Evolutionary conservation across 768 basidiomycete genomes (phyloP).

Genomic region (Mycena kentingensis): DNA sequence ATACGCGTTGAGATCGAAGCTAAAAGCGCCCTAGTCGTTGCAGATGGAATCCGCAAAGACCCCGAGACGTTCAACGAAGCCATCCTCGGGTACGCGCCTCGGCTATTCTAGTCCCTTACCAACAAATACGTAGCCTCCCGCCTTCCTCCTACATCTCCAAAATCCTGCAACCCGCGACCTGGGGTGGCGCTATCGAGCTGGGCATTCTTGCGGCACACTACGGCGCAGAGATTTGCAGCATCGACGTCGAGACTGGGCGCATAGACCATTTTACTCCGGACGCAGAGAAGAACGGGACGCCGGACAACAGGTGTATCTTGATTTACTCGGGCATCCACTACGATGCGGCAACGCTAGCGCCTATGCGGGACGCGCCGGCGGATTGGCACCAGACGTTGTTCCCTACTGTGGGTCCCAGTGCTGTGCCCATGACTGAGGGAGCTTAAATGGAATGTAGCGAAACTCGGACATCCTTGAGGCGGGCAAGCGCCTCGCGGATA

Average conservation of each 20-base stretch:
- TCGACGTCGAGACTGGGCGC: slow-evolving; percentile 91
- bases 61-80: slow-evolving; percentile 78
- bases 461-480: slow-evolving; percentile 49
- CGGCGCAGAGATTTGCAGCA: slow-evolving; percentile 80
- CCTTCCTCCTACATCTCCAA: slow-evolving; percentile 73
- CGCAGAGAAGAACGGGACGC: slow-evolving; percentile 37
- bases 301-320: slow-evolving; percentile 61
- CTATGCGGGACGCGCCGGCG: slow-evolving; percentile 67
- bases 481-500: slow-evolving; percentile 69
- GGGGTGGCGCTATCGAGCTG: slow-evolving; percentile 97
- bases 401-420: slow-evolving; percentile 48
- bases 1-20: neutral
- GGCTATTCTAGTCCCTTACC: slow-evolving; percentile 7
- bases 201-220: slow-evolving; percentile 82
- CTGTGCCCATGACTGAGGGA: neutral
- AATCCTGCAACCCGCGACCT: slow-evolving; percentile 77
- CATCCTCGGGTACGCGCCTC: slow-evolving; percentile 84
- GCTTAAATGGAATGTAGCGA: neutral
- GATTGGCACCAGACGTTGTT: slow-evolving; percentile 93
- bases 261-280: slow-evolving; percentile 78
- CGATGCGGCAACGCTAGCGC: slow-evolving; percentile 85
- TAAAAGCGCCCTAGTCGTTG: slow-evolving; percentile 62
- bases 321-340: slow-evolving; percentile 98
- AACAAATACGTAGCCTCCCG: slow-evolving; percentile 42
- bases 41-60: slow-evolving; percentile 74